Evolutionary conservation across 2,329 filamentous ascomycete species (phyloP).

Genomic region (Penicillium sp.): DNA sequence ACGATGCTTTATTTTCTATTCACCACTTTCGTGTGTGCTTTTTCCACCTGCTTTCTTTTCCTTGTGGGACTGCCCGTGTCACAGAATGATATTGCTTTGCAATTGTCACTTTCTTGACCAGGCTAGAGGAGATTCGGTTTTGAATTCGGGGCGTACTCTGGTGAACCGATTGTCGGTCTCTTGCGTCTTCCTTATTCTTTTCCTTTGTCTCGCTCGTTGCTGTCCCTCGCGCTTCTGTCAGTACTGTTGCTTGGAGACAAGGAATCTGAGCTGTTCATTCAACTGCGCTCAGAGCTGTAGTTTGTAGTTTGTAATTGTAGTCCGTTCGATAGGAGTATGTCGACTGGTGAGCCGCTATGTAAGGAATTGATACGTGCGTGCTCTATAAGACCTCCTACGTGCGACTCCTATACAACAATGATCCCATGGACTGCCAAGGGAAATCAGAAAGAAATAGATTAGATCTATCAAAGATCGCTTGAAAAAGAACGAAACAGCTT

Average conservation of each 20-base stretch:
- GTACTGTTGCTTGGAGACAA: constrained; percentile 15
- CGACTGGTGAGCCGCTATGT: no score
- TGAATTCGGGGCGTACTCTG: constrained; percentile 11
- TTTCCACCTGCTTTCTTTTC: constrained; percentile 16
- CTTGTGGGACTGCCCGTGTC: constrained; percentile 3
- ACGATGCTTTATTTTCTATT: constrained; percentile 24
- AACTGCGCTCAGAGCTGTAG: not conserved
- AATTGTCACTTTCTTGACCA: not conserved
- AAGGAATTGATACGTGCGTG: no score
- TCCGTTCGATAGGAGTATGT: no score
- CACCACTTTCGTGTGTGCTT: constrained; percentile 13
- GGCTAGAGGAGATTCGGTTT: constrained; percentile 11
- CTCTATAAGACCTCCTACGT: no score
- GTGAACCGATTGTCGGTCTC: constrained; percentile 14
- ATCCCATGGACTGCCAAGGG: not conserved
- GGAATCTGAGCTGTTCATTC: constrained; percentile 7
- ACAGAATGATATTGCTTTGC: not conserved
- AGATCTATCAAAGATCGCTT: constrained; percentile 20
- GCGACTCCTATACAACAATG: no score
- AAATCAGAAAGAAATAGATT: not conserved
- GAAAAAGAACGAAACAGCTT: not conserved
- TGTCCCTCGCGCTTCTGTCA: constrained; percentile 4
- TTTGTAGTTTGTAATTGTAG: not conserved
- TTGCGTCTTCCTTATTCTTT: constrained; percentile 14
- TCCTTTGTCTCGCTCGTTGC: constrained; percentile 4